Percentiles rank a stretch among this genome's conserved stretches.
Evolutionary conservation across 495 filamentous ascomycete genomes (phyloP).

Genomic region (Talaromyces borbonicus): DNA sequence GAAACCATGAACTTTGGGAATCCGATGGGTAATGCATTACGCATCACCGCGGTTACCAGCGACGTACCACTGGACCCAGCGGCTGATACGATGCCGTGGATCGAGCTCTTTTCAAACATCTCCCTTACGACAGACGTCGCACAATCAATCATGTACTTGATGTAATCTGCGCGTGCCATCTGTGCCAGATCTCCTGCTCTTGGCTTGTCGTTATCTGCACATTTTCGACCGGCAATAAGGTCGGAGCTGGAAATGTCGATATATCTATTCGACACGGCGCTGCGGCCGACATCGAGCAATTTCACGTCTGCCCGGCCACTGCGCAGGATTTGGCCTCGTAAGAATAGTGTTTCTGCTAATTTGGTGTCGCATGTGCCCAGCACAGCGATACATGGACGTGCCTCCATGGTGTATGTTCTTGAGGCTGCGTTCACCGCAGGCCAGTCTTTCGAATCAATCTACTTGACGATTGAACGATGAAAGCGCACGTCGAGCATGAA

Average conservation of each 20-base stretch:
- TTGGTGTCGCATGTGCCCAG: conserved; percentile 65
- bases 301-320: conserved; percentile 23
- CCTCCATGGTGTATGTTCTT: conserved; percentile 4
- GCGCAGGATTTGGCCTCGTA: conserved; percentile 36
- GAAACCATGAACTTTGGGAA: conserved; percentile 62
- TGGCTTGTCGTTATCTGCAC: not conserved
- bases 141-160: conserved; percentile 37
- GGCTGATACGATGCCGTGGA: conserved; percentile 46
- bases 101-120: conserved; percentile 19
- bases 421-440: too few relatives aligned
- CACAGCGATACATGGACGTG: conserved; percentile 40
- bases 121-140: conserved; percentile 23
- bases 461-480: too few relatives aligned
- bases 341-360: conserved; percentile 47
- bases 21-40: conserved; percentile 45
- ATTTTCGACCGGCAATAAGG: conserved; percentile 16
- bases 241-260: conserved; percentile 38
- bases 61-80: conserved; percentile 52
- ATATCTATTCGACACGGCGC: conserved; percentile 23
- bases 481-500: too few relatives aligned
- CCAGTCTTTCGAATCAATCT: too few relatives aligned
- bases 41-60: conserved; percentile 48
- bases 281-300: conserved; percentile 49
- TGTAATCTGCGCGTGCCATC: conserved; percentile 39
- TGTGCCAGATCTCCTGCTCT: conserved; percentile 8